These are phyloP conservation scores for Aspergillus japonicus DNA, from an alignment of 2,329 filamentous ascomycete genomes.

Conservation along the genomic window DNA sequence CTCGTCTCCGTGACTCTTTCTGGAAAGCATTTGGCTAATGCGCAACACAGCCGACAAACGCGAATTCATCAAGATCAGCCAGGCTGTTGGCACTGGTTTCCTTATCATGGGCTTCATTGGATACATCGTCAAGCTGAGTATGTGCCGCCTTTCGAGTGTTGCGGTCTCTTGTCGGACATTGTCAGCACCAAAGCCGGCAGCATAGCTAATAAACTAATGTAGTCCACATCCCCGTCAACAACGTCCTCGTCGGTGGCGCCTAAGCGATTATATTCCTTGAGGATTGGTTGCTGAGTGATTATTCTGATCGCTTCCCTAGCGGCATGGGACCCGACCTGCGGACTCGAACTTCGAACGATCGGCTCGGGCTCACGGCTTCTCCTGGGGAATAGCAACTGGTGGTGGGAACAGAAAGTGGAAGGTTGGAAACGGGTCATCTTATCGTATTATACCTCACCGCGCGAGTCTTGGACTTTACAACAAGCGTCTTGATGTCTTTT, in stretches of 20 bases:
- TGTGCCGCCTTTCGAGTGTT: conserved; percentile 22
- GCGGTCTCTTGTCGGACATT: neutral
- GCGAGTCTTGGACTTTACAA: neutral
- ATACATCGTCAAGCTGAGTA: conserved; percentile 61
- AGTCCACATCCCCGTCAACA: conserved; percentile 54
- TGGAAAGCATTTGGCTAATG: conserved; percentile 4
- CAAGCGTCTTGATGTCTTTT: neutral
- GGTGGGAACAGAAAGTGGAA: neutral
- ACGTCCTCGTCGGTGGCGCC: conserved; percentile 50
- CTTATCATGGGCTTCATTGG: conserved; percentile 59
- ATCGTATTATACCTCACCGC: neutral
- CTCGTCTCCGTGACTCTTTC: neutral
- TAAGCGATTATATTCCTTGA: conserved; percentile 20
- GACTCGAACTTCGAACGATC: neutral
- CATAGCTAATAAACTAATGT: conserved; percentile 15
- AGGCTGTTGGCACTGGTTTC: conserved; percentile 61
- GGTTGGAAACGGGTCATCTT: neutral
- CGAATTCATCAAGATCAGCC: conserved; percentile 61
- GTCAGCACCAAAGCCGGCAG: neutral
- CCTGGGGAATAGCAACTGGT: neutral
- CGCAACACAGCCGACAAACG: conserved; percentile 52
- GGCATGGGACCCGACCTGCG: neutral
- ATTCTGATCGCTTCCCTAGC: neutral
- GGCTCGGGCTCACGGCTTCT: neutral
- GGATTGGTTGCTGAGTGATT: neutral